Base-by-base conservation (phyloP, 2,329 filamentous ascomycete genomes). In the Tetracladium maxilliforme region DNA sequence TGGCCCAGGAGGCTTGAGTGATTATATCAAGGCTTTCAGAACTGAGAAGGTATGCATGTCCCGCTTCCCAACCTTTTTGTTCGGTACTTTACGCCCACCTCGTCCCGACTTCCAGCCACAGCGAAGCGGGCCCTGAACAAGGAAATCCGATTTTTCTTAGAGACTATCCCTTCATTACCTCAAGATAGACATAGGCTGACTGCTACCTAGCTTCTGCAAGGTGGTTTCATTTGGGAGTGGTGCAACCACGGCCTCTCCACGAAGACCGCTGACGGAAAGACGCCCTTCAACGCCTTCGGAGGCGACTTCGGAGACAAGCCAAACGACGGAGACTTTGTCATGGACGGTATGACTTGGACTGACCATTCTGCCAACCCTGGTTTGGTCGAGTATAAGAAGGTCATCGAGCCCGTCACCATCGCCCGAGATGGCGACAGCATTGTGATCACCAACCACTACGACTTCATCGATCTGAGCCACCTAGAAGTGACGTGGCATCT, bases 221-320 rank as follows among this genome's bases (percentile, higher is more conserved):
- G 66, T 14, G 66, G 64, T 0, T 59, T 52, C 29, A 47, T 58
- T 22, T 59, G 55, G 54, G 54, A 58, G 32, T 58, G 54, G 54
- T 49, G 45, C 2, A 57, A 56, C 31, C 16, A 39, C 33, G 51
- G 54, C 5, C 35, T 58, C 51, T 52, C 39, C 45, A 35, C 39
- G 10, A 39, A 40, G 28, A 37, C 30, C 16, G 25, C 35, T 14
- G 41, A 46, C 19, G 44, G 45, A 14, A 42, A 39, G 29, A 32
- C 35, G 8, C 47, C 42, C 28, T 71, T 58, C 37, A 70, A 66
- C 33, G 69, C 56, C 2, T 73, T 71, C 24, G 70, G 69, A 3
- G 67, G 69, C 7, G 67, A 75, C 37, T 75, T 72, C 44, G 65
- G 61, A 2, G 70, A 75, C 30, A 41, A 49, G 3, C 70, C 69